phyloP scores from a whole-genome alignment of 495 filamentous ascomycete species.

The Parathielavia appendiculata region DNA sequence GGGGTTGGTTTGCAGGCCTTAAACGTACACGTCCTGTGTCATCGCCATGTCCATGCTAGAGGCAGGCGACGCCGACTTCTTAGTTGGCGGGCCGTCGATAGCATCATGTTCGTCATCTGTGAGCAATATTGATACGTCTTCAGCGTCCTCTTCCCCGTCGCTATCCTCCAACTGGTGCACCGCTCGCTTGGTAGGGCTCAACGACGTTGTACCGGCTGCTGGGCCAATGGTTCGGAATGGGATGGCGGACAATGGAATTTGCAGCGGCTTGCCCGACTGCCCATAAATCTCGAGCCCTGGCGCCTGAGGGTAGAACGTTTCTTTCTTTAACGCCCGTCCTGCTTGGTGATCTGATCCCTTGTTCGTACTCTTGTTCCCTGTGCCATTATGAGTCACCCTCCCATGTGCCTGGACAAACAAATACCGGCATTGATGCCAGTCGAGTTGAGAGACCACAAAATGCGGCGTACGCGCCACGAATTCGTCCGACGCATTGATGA shows the following conservation, averaged over 20 bases:
- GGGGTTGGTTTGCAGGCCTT: not conserved
- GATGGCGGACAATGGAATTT: constrained; percentile 32
- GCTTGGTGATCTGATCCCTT: not conserved
- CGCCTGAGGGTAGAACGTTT: constrained; percentile 4
- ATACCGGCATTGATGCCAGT: constrained; percentile 92
- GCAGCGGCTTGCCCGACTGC: not conserved
- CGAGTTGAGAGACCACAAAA: constrained; percentile 68
- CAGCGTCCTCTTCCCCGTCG: constrained; percentile 45
- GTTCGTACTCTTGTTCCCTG: not conserved
- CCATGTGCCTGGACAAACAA: constrained; percentile 58
- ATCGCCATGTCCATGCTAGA: constrained; percentile 10
- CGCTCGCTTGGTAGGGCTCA: constrained; percentile 7
- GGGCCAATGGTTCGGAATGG: constrained; percentile 17
- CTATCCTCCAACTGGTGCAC: constrained; percentile 27
- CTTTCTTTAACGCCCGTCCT: constrained; percentile 9
- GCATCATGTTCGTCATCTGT: constrained; percentile 30
- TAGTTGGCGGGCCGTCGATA: not conserved
- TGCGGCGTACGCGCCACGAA: constrained; percentile 54
- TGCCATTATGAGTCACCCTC: not conserved
- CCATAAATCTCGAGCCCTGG: constrained; percentile 14
- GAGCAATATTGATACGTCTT: constrained; percentile 48
- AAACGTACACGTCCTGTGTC: constrained; percentile 2
- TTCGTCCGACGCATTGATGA: constrained; percentile 66
- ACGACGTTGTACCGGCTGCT: not conserved
- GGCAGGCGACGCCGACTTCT: constrained; percentile 9